phyloP scores from a whole-genome alignment of 2,329 filamentous ascomycete species.

The Fusarium musae region DNA sequence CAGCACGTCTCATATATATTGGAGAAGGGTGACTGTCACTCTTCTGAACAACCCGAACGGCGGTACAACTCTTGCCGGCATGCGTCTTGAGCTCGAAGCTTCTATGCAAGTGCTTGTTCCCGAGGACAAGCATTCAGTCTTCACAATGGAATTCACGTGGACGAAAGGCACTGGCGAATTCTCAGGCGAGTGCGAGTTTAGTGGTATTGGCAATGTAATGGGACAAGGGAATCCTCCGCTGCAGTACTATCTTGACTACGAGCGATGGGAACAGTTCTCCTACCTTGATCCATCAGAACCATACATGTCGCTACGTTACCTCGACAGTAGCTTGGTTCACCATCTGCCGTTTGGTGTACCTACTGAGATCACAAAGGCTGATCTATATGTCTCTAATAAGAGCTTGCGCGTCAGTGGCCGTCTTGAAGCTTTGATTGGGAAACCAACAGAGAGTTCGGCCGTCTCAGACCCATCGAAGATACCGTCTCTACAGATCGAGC shows the following conservation, averaged over 20 bases:
- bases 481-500: fast-evolving
- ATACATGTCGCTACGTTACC: background rate
- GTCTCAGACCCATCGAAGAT: background rate
- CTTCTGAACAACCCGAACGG: background rate
- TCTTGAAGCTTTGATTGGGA: background rate
- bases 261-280: fast-evolving
- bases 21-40: background rate
- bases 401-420: background rate
- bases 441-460: fast-evolving
- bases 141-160: fast-evolving
- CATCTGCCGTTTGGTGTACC: fast-evolving
- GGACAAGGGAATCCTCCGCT: fast-evolving
- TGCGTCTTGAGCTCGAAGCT: background rate
- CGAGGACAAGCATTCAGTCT: background rate
- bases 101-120: background rate
- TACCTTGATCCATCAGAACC: background rate
- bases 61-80: fast-evolving
- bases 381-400: background rate
- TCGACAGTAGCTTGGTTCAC: background rate
- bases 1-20: background rate
- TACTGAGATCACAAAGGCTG: fast-evolving
- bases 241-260: background rate
- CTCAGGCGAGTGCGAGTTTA: background rate
- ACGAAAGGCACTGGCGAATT: fast-evolving
- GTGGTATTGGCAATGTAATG: fast-evolving